Conservation (phyloP, 176 grass and related monocot genomes). For the Saccharum spontaneum region DNA sequence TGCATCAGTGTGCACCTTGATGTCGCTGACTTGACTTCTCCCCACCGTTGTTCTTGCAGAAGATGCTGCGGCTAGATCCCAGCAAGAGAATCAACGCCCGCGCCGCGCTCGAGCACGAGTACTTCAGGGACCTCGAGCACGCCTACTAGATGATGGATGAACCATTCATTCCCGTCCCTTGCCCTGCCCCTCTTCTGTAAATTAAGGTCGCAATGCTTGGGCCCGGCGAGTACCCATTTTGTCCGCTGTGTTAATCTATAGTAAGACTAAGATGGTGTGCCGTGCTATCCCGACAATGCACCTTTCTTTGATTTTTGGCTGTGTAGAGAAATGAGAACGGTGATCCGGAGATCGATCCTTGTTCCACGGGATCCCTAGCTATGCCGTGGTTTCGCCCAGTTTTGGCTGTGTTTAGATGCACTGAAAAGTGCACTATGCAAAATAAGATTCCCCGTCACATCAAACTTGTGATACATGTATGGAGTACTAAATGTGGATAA, state of each 20-base stretch:
- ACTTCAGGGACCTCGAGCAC: constrained; percentile 66
- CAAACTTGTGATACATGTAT: no score
- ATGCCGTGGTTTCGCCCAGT: neutral
- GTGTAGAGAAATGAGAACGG: constrained; percentile 26
- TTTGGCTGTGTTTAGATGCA: no score
- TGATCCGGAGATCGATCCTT: constrained; percentile 13
- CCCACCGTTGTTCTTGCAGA: constrained; percentile 38
- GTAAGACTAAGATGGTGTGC: constrained; percentile 3
- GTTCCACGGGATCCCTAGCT: neutral
- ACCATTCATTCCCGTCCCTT: neutral
- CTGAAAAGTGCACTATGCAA: no score
- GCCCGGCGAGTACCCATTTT: neutral
- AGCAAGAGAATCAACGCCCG: constrained; percentile 68
- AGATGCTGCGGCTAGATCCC: constrained; percentile 76
- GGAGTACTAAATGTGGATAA: no score
- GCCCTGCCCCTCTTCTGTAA: constrained; percentile 20
- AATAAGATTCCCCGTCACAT: no score
- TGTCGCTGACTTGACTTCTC: constrained; percentile 7
- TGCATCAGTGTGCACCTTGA: neutral
- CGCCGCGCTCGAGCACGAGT: constrained; percentile 62
- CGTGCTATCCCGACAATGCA: neutral
- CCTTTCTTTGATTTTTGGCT: constrained; percentile 8
- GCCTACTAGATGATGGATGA: constrained; percentile 26
- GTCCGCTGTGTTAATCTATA: neutral
- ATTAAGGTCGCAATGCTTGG: constrained; percentile 31